Conservation (phyloP, 805 yeast species). For the Zygosaccharomyces bisporus region DNA sequence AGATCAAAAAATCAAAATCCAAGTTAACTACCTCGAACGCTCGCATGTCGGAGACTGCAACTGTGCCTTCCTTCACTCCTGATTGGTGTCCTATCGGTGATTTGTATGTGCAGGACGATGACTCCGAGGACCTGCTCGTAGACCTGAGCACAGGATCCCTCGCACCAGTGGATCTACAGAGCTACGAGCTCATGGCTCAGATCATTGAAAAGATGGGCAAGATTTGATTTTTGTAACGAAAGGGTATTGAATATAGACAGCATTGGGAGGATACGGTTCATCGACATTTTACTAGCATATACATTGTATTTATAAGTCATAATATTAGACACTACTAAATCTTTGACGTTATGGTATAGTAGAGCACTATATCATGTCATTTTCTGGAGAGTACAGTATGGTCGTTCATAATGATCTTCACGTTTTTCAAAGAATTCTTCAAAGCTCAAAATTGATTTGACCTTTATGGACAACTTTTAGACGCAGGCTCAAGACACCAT, state of each 20-base stretch:
- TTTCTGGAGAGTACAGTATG: too few relatives aligned
- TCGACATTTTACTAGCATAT: neutral
- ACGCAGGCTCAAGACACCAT: neutral
- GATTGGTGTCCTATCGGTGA: constrained; percentile 1
- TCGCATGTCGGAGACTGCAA: constrained; percentile 4
- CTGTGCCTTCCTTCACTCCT: neutral
- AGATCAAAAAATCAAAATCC: too few relatives aligned
- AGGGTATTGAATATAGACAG: neutral
- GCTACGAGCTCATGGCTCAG: constrained; percentile 27
- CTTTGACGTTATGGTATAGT: too few relatives aligned
- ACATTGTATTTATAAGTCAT: neutral
- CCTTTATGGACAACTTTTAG: neutral
- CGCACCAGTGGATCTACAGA: constrained; percentile 26
- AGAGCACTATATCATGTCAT: neutral
- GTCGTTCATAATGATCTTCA: neutral
- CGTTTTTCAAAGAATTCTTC: neutral
- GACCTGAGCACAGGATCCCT: constrained; percentile 32
- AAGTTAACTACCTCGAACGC: neutral
- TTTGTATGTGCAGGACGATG: constrained; percentile 13
- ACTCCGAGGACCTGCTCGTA: constrained; percentile 32
- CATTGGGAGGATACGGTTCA: neutral
- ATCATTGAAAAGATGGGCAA: constrained; percentile 26
- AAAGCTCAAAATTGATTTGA: neutral
- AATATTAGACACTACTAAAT: too few relatives aligned
- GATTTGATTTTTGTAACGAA: constrained; percentile 14